Evolutionary conservation across 2,329 filamentous ascomycete species (phyloP).

Genomic region (Fusarium subtropicale): DNA sequence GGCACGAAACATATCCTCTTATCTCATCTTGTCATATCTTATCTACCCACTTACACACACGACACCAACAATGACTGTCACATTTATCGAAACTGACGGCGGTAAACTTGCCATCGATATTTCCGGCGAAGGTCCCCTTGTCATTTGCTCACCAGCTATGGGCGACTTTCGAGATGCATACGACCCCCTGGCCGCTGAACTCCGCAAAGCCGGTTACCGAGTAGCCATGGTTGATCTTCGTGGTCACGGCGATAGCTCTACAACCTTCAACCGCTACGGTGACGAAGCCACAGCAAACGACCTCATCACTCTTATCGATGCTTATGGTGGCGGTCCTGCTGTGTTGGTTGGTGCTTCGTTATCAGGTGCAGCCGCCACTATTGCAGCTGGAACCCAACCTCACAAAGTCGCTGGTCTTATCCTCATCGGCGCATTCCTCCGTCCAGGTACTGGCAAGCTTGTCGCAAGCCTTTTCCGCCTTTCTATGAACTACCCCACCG

Average conservation of each 20-base stretch:
- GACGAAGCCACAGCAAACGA: conserved; percentile 29
- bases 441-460: conserved; percentile 2
- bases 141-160: conserved; percentile 32
- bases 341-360: conserved; percentile 17
- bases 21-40: too few relatives aligned
- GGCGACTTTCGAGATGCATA: conserved; percentile 36
- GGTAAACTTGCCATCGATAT: conserved; percentile 32
- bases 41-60: background rate
- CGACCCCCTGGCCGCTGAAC: conserved; percentile 5
- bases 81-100: conserved; percentile 29
- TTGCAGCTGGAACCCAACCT: conserved; percentile 23
- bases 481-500: background rate
- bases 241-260: conserved; percentile 29
- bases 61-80: conserved; percentile 13
- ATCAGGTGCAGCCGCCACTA: conserved; percentile 22
- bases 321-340: conserved; percentile 19
- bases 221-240: conserved; percentile 33
- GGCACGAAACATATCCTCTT: background rate
- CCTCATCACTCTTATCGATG: conserved; percentile 14
- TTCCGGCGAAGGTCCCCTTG: conserved; percentile 22
- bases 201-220: conserved; percentile 15
- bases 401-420: conserved; percentile 28
- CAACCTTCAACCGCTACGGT: conserved; percentile 19
- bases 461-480: conserved; percentile 11
- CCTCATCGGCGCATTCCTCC: conserved; percentile 22